Conservation (phyloP, 2,329 filamentous ascomycete genomes). For the Orbilia brochopaga region DNA sequence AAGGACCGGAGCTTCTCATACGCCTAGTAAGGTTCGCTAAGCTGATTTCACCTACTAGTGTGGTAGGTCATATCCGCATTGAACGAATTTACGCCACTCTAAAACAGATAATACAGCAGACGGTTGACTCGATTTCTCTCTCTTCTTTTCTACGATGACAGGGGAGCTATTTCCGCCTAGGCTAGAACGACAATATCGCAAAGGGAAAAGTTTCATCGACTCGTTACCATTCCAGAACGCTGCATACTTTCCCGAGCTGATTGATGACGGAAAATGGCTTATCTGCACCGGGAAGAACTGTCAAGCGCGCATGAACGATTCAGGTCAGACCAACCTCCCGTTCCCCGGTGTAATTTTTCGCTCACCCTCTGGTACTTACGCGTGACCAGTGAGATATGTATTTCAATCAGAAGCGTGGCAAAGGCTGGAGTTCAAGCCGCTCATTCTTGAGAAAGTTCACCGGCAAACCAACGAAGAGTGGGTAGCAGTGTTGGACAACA, state of each 20-base stretch:
- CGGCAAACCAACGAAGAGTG: constrained; percentile 65
- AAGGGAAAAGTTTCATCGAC: constrained; percentile 23
- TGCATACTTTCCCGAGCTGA: constrained; percentile 41
- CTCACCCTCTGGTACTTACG: not conserved
- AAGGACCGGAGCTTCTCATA: not conserved
- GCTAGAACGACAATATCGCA: constrained; percentile 25
- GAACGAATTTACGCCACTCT: not conserved
- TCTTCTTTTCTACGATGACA: not conserved
- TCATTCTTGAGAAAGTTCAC: constrained; percentile 65
- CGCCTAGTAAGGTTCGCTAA: not conserved
- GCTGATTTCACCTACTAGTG: constrained; percentile 57
- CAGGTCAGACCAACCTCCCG: constrained; percentile 9
- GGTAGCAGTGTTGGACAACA: constrained; percentile 65
- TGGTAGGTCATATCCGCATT: constrained; percentile 51
- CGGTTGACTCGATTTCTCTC: not conserved
- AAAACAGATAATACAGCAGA: not conserved
- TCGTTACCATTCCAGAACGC: constrained; percentile 9
- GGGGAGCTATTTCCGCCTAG: constrained; percentile 21
- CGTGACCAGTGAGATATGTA: constrained; percentile 65
- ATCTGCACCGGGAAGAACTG: constrained; percentile 36
- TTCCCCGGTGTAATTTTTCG: constrained; percentile 52
- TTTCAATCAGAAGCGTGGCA: constrained; percentile 66
- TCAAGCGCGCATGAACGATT: constrained; percentile 40
- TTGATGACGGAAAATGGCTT: constrained; percentile 34
- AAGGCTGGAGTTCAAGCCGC: constrained; percentile 63